These are phyloP conservation scores for Leishmania braziliensis DNA, from an alignment of 208 protist genomes.

Conservation along the genomic window DNA sequence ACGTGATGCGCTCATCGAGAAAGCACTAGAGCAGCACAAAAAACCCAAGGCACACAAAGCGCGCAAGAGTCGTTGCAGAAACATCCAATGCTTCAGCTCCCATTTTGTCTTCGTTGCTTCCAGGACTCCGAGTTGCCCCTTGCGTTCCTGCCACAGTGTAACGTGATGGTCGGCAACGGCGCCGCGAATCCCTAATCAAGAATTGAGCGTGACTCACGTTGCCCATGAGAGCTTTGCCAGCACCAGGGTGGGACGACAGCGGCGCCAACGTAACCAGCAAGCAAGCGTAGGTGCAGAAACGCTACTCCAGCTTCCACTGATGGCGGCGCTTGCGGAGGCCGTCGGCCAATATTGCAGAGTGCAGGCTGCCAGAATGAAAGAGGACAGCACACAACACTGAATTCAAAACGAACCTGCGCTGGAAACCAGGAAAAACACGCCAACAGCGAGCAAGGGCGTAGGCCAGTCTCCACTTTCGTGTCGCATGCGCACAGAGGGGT, in stretches of 20 bases:
- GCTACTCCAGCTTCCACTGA: neutral
- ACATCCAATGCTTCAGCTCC: neutral
- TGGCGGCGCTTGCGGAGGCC: neutral
- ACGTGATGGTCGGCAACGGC: neutral
- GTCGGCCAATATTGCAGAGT: neutral
- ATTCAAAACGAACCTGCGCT: neutral
- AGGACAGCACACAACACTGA: neutral
- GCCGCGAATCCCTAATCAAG: neutral
- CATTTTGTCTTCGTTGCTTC: neutral
- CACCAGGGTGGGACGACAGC: neutral
- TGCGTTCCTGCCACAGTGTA: neutral
- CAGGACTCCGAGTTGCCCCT: neutral
- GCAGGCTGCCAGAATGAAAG: neutral
- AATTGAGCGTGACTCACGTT: neutral
- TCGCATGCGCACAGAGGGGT: no score
- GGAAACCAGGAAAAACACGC: neutral
- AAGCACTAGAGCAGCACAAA: neutral
- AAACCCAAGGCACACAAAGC: neutral
- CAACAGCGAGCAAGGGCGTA: neutral
- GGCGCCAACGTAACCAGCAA: neutral
- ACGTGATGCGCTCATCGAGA: neutral
- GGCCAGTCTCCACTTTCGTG: neutral
- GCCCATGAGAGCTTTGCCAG: neutral
- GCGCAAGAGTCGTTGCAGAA: neutral
- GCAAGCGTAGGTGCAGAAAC: neutral